Percentiles rank a stretch among this genome's conserved stretches.
These are phyloP conservation scores for Dictyostelium citrinum DNA, from an alignment of 78 protist species.

Conservation along the genomic window DNA sequence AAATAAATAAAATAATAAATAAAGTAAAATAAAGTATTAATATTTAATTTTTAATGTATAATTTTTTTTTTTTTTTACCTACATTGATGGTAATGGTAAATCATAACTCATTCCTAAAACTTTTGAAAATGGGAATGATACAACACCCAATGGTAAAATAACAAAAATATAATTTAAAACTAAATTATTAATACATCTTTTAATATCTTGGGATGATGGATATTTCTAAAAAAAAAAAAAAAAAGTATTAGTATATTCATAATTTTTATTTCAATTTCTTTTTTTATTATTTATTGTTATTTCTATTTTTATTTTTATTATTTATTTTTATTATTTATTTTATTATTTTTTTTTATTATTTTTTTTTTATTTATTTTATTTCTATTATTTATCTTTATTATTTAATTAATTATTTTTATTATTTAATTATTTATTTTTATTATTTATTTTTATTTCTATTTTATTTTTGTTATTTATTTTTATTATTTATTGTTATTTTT, in stretches of 20 bases:
- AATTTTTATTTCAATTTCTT: neutral
- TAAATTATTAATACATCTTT: constrained; percentile 61
- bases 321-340: neutral
- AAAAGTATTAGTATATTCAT: no score
- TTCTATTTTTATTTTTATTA: no score
- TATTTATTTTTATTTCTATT: no score
- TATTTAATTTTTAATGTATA: neutral
- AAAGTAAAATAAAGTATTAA: neutral
- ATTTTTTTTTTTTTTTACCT: neutral
- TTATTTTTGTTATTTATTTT: no score
- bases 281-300: neutral
- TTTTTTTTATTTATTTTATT: no score
- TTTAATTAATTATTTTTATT: neutral
- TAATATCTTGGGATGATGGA: constrained; percentile 34
- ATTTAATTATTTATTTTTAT: neutral
- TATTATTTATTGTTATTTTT: neutral
- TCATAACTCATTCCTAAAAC: constrained; percentile 41
- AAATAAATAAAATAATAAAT: no score
- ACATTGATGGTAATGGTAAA: constrained; percentile 69
- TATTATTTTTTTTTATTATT: neutral
- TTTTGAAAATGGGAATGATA: constrained; percentile 60
- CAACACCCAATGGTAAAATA: constrained; percentile 48
- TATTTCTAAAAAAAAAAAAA: constrained; percentile 20
- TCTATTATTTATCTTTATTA: no score
- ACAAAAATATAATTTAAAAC: constrained; percentile 37